Base-by-base conservation (phyloP, 306 rosid species). In the Heteromeles arbutifolia region DNA sequence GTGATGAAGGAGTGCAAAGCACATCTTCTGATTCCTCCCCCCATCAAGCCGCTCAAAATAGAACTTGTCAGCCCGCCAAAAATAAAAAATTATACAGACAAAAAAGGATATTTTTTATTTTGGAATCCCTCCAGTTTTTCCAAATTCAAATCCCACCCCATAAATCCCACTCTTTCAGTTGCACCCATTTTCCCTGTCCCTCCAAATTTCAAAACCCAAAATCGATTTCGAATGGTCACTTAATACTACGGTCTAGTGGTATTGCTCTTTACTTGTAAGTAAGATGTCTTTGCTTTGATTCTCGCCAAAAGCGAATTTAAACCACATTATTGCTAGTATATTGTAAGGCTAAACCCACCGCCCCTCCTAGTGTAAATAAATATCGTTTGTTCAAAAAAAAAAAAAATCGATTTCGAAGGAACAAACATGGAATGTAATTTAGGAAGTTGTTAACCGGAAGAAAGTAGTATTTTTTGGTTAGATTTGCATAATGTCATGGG, bases 61-160 rank as follows among this genome's bases (percentile, higher is more conserved):
- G 2, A 14, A 50, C 10, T 37, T 37, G 41, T 45, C 52, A 48
- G 53, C 53, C 53, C 53, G 54, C 54, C 54, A n/a, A 56, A 56
- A 56, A 8, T 3, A n/a, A 56, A 17, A n/a, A 2, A 8, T 19
- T 18, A 11, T 8, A 29, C 7, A 17, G 11, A 8, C 22, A 31
- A 6, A 59, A 41, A 37, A 4, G 32, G 45, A 65, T 21, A 0
- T 59, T 31, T 28, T 69, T 67, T 14, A 67, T 61, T 78, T 77
- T 14, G 14, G 48, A 34, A 69, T 80, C 87, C 86, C 92, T 82
- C 85, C 81, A 63, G 48, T 66, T 56, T 48, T 24, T 21, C 50
- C 62, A 78, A 85, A 78, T 80, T 83, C 76, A 84, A 82, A 89
- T 70, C 44, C 39, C 22, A 9, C 31, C 17, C 43, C 45, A 45